phyloP scores from a whole-genome alignment of 768 basidiomycete genomes.

The Chalciporus sphaerocephalus region DNA sequence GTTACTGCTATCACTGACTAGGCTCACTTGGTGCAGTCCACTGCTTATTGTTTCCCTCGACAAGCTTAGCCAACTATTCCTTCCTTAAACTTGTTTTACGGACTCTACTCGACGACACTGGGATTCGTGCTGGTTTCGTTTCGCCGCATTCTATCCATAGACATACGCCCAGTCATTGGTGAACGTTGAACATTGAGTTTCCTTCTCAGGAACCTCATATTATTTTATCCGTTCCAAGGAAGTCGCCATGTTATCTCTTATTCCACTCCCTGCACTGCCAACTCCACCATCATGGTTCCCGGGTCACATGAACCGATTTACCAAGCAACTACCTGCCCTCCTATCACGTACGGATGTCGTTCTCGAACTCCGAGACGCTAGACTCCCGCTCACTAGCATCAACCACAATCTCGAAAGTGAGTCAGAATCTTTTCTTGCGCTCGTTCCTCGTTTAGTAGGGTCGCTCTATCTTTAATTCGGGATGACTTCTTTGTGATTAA shows the following conservation, averaged over 20 bases:
- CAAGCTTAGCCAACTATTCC: not conserved
- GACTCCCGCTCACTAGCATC: conserved; percentile 90
- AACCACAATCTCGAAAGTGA: conserved; percentile 84
- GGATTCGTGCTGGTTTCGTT: not conserved
- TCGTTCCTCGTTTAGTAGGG: not conserved
- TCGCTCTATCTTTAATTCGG: not conserved
- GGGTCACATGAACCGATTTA: conserved; percentile 91
- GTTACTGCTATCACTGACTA: not conserved
- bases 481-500: conserved; percentile 1
- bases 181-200: conserved; percentile 1
- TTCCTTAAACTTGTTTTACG: conserved; percentile 1
- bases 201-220: conserved; percentile 11
- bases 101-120: conserved; percentile 3
- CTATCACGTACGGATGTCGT: conserved; percentile 85
- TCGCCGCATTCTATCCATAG: conserved; percentile 5
- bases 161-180: not conserved
- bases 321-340: conserved; percentile 67
- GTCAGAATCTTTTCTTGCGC: conserved; percentile 14
- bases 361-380: conserved; percentile 89
- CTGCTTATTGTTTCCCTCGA: too few relatives aligned
- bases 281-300: conserved; percentile 90
- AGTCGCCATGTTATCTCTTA: conserved; percentile 30
- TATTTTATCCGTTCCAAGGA: conserved; percentile 7
- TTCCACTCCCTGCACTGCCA: conserved; percentile 51
- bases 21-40: too few relatives aligned